Percentiles rank a stretch among this genome's conserved stretches.
Evolutionary conservation across 768 basidiomycete species (phyloP).

Genomic region (Holtermannia corniformis): DNA sequence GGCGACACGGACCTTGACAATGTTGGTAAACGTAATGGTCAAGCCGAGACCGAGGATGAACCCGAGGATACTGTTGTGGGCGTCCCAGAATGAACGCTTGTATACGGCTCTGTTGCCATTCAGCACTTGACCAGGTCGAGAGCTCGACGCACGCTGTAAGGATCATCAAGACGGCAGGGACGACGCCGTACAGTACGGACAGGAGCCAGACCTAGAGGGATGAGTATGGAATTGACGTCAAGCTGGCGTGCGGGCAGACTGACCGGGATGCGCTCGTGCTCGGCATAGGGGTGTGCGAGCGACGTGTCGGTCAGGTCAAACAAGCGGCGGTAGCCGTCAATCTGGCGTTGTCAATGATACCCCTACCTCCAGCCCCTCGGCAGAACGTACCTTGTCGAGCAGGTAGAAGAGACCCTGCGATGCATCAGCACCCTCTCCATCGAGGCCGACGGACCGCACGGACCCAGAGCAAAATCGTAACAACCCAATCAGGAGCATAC

Average conservation of each 20-base stretch:
- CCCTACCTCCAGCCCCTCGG: neutral
- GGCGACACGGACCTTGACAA: constrained; percentile 28
- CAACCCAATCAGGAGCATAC: constrained; percentile 35
- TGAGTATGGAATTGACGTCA: neutral
- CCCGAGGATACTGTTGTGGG: constrained; percentile 31
- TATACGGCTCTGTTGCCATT: constrained; percentile 1
- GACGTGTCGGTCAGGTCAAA: constrained; percentile 33
- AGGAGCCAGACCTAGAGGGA: constrained; percentile 26
- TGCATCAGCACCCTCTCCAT: neutral
- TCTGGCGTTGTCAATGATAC: constrained; percentile 9
- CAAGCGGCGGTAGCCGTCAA: constrained; percentile 26
- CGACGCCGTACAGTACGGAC: constrained; percentile 30
- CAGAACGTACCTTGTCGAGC: constrained; percentile 41
- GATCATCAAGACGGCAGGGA: constrained; percentile 32
- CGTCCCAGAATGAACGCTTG: constrained; percentile 31
- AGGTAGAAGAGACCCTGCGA: constrained; percentile 31
- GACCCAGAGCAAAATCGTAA: constrained; percentile 38
- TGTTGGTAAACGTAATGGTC: constrained; percentile 35
- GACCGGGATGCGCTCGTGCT: constrained; percentile 31
- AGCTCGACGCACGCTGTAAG: constrained; percentile 22
- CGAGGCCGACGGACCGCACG: too few species aligned
- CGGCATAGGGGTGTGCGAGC: constrained; percentile 32
- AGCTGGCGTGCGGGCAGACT: too few species aligned
- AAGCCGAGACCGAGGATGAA: constrained; percentile 30
- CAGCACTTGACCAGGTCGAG: neutral